A percentile compares a stretch with the other conserved stretches of the same genome.
phyloP scores from a whole-genome alignment of 208 protist species.

The Leptomonas pyrrhocoris region DNA sequence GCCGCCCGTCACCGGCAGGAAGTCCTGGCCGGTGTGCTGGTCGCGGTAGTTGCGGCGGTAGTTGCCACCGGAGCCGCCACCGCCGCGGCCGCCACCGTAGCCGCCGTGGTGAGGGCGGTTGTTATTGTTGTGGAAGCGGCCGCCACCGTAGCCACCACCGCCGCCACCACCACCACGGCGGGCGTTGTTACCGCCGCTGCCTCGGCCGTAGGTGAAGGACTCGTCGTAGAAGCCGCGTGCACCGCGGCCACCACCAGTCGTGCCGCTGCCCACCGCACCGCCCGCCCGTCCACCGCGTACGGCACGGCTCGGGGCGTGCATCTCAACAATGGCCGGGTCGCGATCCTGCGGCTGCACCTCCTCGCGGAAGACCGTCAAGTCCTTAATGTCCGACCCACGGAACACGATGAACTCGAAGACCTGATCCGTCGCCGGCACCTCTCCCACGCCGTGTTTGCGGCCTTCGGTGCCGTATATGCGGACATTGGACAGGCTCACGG shows the following conservation, averaged over 20 bases:
- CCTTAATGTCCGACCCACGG: conserved; percentile 85
- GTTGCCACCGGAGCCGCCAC: conserved; percentile 36
- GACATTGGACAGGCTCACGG: conserved; percentile 86
- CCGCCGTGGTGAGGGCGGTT: conserved; percentile 38
- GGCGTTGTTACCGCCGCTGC: conserved; percentile 39
- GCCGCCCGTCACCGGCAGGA: conserved; percentile 56
- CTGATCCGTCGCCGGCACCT: conserved; percentile 70
- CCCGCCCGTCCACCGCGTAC: conserved; percentile 26
- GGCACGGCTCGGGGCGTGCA: conserved; percentile 48
- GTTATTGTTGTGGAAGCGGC: conserved; percentile 31
- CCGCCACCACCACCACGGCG: conserved; percentile 36
- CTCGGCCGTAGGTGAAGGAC: conserved; percentile 21
- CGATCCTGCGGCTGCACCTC: conserved; percentile 27
- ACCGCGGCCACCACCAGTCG: conserved; percentile 29
- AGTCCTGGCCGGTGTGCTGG: conserved; percentile 87
- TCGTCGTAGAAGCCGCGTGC: conserved; percentile 39
- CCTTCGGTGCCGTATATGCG: conserved; percentile 90
- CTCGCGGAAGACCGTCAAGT: conserved; percentile 82
- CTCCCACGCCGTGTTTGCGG: conserved; percentile 49
- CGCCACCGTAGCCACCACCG: conserved; percentile 34
- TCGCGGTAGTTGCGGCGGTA: conserved; percentile 60
- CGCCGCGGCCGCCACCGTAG: conserved; percentile 42
- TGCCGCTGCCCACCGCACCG: conserved; percentile 6
- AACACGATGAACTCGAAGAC: conserved; percentile 91
- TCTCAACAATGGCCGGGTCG: conserved; percentile 84